Base-by-base conservation (phyloP, 2,329 filamentous ascomycete genomes). In the Neopestalotiopsis sp. region DNA sequence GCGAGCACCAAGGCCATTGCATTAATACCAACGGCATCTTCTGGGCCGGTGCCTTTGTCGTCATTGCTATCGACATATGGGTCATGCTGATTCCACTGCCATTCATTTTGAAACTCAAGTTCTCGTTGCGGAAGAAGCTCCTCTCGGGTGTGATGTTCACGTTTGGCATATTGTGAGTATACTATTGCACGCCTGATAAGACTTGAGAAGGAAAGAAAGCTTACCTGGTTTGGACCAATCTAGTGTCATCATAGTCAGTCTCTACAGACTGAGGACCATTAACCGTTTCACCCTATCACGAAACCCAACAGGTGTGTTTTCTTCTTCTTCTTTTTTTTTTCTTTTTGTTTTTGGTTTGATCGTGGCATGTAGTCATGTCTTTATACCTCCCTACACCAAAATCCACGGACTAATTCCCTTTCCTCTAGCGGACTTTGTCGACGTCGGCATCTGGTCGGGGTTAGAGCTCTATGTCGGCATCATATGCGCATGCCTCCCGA, bases 31-130 rank as follows among this genome's bases (percentile, higher is more conserved):
- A 86, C n/a, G 38, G 32, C 9, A 78, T 88, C 2, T 82, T 78
- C 0, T 89, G 85, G 84, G 80, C 83, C 42, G 84, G 86, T 42
- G 87, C 87, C 0, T 81, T 74, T n/a, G 81, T 87, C 66, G 86
- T 84, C 69, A 88, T 90, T 58, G 76, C 76, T 0, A 77, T 87
- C 28, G 88, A 90, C 69, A 12, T 86, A 2, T 84, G 84, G 80
- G 84, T 89, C 73, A 78, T 89, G 20, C 80, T 77, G 0, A 77
- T 90, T 4, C 87, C 88, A 0, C 73, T 88, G 4, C 81, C 80
- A 28, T 81, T 85, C 65, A 72, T 88, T 3, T 74, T 76, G 30
- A 68, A 75, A 0, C 77, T 88, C 4, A 79, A 82, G 2, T 69
- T 87, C 32, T 80, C 82, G 65, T 83, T 80, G 78, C 83, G 80